Evolutionary conservation across 805 yeast species (phyloP), one percentile per base, ranked within the genome.

Genomic region (Schwanniomyces sp.): DNA sequence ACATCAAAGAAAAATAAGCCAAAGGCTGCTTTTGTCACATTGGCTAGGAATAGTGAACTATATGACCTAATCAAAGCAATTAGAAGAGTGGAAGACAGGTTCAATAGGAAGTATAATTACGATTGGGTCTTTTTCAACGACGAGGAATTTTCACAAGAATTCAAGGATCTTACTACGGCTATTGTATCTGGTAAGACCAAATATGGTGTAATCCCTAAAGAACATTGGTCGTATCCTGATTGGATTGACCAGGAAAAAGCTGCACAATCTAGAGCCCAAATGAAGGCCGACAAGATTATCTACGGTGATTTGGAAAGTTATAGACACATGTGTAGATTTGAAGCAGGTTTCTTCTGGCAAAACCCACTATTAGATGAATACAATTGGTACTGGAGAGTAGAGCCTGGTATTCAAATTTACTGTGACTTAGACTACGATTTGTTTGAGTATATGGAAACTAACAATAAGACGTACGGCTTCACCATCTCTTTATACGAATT

Each of bases 111-210:
- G 41, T 91, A 71, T 70, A 78, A 87, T 53, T 92, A 92, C 63
- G 97, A 95, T 57, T 92, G 98, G 97, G 94, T 91, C 25, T 94
- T 92, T 66, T 75, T 92, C 58, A 92, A 92, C 66, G 97, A 92
- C 64, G 90, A 84, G 48, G 85, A 79, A 41, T 94, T 92, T 69
- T 75, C 81, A 44, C 91, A 88, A 2, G 94, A 89, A 57, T 92
- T 94, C 67, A 88, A 81, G 58, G 69, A 70, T 25, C 78, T 81
- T 26, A 87, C 96, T 11, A 52, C 79, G 1, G 78, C 86, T 10
- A 69, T 90, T 59, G 83, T 84, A 12, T 82, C 91, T 29, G 98
- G 98, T 53, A 76, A 64, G 6, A 83, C 91, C 42, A 78, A 83
- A 53, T 94, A 84, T 60, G 98, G 96, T 41, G 48, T 77, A 40